Evolutionary conservation across 495 filamentous ascomycete genomes (phyloP).

Genomic region (Hypoxylon trugodes): DNA sequence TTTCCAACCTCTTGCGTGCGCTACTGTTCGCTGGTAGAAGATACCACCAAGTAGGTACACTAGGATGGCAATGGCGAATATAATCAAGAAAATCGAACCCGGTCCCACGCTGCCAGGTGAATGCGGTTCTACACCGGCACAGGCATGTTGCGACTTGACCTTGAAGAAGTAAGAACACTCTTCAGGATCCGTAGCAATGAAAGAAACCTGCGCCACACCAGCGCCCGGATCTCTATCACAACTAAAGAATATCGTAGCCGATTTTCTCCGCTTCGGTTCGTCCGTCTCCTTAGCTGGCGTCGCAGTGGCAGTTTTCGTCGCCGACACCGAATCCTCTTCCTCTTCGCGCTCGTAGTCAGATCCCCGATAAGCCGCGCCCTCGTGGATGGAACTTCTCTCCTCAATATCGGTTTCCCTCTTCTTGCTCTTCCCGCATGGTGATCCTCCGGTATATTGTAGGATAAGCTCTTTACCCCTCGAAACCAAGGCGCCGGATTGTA

Average conservation of each 20-base stretch:
- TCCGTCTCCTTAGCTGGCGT: conserved; percentile 49
- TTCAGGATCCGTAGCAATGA: conserved; percentile 83
- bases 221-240: conserved; percentile 79
- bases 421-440: conserved; percentile 69
- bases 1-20: conserved; percentile 93
- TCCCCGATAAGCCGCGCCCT: conserved; percentile 47
- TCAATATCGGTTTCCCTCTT: conserved; percentile 32
- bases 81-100: conserved; percentile 90
- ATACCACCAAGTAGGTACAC: conserved; percentile 94
- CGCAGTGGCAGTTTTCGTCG: conserved; percentile 26
- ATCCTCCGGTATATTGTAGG: conserved; percentile 90
- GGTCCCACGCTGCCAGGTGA: conserved; percentile 77
- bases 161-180: conserved; percentile 98
- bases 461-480: conserved; percentile 91
- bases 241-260: conserved; percentile 88
- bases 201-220: conserved; percentile 70
- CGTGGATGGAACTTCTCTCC: conserved; percentile 43
- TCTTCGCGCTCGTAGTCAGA: conserved; percentile 53
- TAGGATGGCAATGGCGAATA: conserved; percentile 81
- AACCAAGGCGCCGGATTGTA: conserved; percentile 71
- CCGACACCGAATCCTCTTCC: conserved; percentile 44
- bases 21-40: conserved; percentile 93
- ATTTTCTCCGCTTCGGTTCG: conserved; percentile 70
- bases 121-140: conserved; percentile 68
- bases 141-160: conserved; percentile 85